A percentile compares a stretch with the other conserved stretches of the same genome.
Evolutionary conservation across 2,329 filamentous ascomycete species (phyloP).

Genomic region (Aspergillus amoenus): DNA sequence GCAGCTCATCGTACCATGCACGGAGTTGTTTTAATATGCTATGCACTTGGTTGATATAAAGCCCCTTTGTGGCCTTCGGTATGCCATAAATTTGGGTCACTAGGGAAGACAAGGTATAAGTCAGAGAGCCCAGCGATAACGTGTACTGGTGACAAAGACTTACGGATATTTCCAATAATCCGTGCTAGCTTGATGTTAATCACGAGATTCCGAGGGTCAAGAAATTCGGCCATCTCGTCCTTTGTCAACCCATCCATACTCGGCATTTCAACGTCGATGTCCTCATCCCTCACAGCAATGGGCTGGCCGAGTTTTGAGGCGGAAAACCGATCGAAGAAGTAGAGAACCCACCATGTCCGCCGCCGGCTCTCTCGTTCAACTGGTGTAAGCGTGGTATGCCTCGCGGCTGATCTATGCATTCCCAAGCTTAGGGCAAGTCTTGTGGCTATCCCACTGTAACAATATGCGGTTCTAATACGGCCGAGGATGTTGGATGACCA

Average conservation of each 20-base stretch:
- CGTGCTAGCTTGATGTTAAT: slow-evolving; percentile 10
- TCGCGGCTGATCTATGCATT: slow-evolving; percentile 10
- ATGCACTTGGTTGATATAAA: slow-evolving; percentile 10
- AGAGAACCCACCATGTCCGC: slow-evolving; percentile 13
- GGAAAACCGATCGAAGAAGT: slow-evolving; percentile 13
- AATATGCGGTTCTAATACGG: slow-evolving; percentile 10
- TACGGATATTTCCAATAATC: slow-evolving; percentile 12
- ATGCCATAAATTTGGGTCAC: slow-evolving; percentile 13
- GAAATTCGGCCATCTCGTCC: slow-evolving; percentile 10
- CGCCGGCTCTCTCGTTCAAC: slow-evolving; percentile 12
- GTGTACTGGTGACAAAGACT: background rate
- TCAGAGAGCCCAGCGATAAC: background rate
- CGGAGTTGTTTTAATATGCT: slow-evolving; percentile 11
- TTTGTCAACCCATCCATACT: slow-evolving; percentile 10
- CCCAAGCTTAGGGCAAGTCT: slow-evolving; percentile 9
- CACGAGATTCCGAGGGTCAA: slow-evolving; percentile 9
- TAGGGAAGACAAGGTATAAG: background rate
- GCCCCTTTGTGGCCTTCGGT: slow-evolving; percentile 10
- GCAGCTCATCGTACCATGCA: slow-evolving; percentile 10
- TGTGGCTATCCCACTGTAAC: slow-evolving; percentile 10
- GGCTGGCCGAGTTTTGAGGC: slow-evolving; percentile 13
- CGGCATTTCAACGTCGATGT: slow-evolving; percentile 12
- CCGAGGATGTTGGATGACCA: slow-evolving; percentile 12
- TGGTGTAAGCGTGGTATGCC: slow-evolving; percentile 4
- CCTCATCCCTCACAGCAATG: slow-evolving; percentile 8